Percentiles rank a stretch among this genome's conserved stretches.
phyloP scores from a whole-genome alignment of 768 basidiomycete species.

The Phaeotremella fagi region DNA sequence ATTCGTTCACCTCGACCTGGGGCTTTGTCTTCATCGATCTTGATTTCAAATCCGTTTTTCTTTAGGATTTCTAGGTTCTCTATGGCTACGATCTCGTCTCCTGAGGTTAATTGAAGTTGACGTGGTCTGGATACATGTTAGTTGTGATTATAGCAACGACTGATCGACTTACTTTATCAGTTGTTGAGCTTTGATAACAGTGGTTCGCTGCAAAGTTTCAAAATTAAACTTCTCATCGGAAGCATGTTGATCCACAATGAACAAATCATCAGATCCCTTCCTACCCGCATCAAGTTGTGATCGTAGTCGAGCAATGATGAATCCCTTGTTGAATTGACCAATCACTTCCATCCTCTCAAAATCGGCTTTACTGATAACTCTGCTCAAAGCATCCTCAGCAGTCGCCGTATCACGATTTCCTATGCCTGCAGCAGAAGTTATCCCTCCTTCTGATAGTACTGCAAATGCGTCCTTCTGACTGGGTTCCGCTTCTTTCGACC shows the following conservation, averaged over 20 bases:
- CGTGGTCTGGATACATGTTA: slow-evolving; percentile 57
- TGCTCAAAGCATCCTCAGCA: slow-evolving; percentile 65
- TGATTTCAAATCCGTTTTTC: slow-evolving; percentile 84
- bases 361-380: slow-evolving; percentile 81
- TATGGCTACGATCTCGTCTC: slow-evolving; percentile 78
- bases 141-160: background rate
- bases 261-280: slow-evolving; percentile 69
- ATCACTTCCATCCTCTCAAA: slow-evolving; percentile 76
- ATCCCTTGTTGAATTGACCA: slow-evolving; percentile 94
- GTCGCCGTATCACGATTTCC: slow-evolving; percentile 51
- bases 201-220: slow-evolving; percentile 85
- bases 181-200: slow-evolving; percentile 77
- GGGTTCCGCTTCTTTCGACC: slow-evolving; percentile 28
- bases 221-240: slow-evolving; percentile 99
- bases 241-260: slow-evolving; percentile 96
- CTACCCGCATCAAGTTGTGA: slow-evolving; percentile 28
- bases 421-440: slow-evolving; percentile 41
- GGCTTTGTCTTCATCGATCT: slow-evolving; percentile 54
- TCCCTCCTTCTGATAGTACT: slow-evolving; percentile 22
- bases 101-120: slow-evolving; percentile 73
- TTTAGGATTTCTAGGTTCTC: slow-evolving; percentile 81
- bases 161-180: slow-evolving; percentile 64
- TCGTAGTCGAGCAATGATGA: slow-evolving; percentile 74
- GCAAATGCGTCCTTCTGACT: slow-evolving; percentile 20
- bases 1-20: slow-evolving; percentile 52